Evolutionary conservation across 495 filamentous ascomycete species (phyloP), one percentile per base, ranked within the genome.

Genomic region (Emericellopsis terricola): DNA sequence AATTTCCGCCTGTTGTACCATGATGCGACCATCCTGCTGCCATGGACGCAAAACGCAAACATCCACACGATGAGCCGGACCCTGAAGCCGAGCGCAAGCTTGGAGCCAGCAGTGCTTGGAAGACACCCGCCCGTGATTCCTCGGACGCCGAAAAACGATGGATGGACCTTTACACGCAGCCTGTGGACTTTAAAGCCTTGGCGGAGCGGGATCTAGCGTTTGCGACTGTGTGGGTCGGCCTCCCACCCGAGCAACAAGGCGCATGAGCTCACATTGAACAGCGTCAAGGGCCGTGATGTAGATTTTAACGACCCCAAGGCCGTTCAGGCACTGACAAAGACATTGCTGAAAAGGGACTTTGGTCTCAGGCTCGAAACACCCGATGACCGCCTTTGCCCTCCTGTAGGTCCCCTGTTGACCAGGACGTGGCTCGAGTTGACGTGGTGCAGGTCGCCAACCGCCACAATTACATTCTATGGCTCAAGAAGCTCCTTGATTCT

Each of bases 401-500:
- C 89, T 15, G 79, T 91, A 52, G 38, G 15, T 30, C 10, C 15
- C 15, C 5, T 14, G 5, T 30, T 30, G 28, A 30, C 5, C 8
- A 7, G 28, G 10, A 8, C 13, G 13, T n/a, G 15, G 8, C 7
- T 18, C 29, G 9, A 9, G 15, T 31, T 31, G 4, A 2, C 11
- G 1, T 32, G 3, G 10, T 28, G 6, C 33, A 78, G 75, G 65
- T 86, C 3, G 76, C 79, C 4, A 86, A 83, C 36, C 65, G 80
- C 44, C 69, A 87, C 38, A 91, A 91, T 44, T 97, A 97, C 47
- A 73, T 96, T 33, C 57, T 84, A 4, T 96, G 85, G 85, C 59
- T 96, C 3, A 81, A 94, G 48, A 71, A 71, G 15, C 63, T 97
- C 0, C 56, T 97, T 19, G 85, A 94, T 42, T 78, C 76, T 0